Evolutionary conservation across 352 stramenopile species (phyloP).

Genomic region (Pythium periplocum): DNA sequence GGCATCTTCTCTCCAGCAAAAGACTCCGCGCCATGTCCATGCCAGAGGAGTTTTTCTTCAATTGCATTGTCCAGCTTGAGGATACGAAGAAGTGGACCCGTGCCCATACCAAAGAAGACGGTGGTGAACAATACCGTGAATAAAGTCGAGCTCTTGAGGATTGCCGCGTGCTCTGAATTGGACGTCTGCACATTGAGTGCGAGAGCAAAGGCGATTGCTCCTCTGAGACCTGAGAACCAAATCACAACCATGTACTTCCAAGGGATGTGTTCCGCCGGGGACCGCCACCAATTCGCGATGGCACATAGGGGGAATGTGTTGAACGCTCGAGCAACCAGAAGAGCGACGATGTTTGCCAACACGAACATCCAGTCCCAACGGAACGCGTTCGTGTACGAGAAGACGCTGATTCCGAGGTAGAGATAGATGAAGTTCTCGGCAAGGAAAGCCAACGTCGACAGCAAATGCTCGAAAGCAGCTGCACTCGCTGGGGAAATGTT

Average conservation of each 20-base stretch:
- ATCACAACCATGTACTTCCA: constrained; percentile 78
- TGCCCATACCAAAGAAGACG: constrained; percentile 39
- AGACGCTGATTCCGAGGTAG: constrained; percentile 42
- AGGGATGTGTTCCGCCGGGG: constrained; percentile 31
- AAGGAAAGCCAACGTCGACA: constrained; percentile 57
- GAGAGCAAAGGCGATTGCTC: constrained; percentile 90
- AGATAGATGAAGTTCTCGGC: constrained; percentile 78
- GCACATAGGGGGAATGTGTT: constrained; percentile 76
- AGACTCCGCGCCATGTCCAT: background rate
- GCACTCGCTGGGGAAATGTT: constrained; percentile 57
- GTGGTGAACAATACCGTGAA: constrained; percentile 58
- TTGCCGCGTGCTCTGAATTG: constrained; percentile 23
- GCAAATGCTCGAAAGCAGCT: constrained; percentile 51
- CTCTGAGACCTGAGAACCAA: constrained; percentile 91
- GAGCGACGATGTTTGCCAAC: constrained; percentile 21
- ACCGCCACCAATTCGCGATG: constrained; percentile 44
- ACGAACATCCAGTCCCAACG: constrained; percentile 66
- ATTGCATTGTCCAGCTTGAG: constrained; percentile 19
- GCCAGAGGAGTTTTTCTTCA: constrained; percentile 1
- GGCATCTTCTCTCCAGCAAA: constrained; percentile 1
- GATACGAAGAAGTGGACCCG: constrained; percentile 28
- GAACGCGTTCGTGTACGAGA: constrained; percentile 55
- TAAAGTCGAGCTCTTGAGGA: constrained; percentile 46
- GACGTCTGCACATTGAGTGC: constrained; percentile 60
- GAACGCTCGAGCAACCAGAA: constrained; percentile 42